Evolutionary conservation across 768 basidiomycete genomes (phyloP), one percentile per base, ranked within the genome.

Genomic region (Suillus alpinus): DNA sequence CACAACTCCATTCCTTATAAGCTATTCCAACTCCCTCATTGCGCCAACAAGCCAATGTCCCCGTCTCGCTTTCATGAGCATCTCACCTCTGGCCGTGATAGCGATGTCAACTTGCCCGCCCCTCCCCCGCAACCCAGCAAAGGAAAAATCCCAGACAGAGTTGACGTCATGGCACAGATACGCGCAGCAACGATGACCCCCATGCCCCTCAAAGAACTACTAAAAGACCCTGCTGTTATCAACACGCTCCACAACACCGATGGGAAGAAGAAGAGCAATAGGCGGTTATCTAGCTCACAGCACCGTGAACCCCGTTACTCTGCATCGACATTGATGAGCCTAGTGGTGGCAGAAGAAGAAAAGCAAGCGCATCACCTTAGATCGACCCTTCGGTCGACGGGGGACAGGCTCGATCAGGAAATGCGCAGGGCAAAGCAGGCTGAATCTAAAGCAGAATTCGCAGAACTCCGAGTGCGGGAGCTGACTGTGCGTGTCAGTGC

Each of bases 391-490:
- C 77, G 80, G 57, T 73, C 71, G 50, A 79, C 86, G 5, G 78
- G 79, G 20, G 83, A 85, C 57, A 78, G 80, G 52, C 75, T 89
- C 41, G 83, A 87, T 66, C 73, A 78, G 51, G 86, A 87, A 74
- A 81, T 78, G 57, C 78, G 79, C 31, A 75, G 83, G 51, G 83
- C 81, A n/a, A 81, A 82, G 49, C 77, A 81, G 40, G 81, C 82
- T 0, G 78, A 78, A 39, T 63, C 74, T 43, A 80, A 85, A 44
- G 85, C 83, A 47, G 80, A 81, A 52, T 76, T 73, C 49, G 80
- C 86, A 32, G 86, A 86, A 70, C 66, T 70, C n/a, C 73, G 75
- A 56, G 78, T 78, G 56, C 78, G 71, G 50, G 81, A 83, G 40
- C 66, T 78, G 18, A 61, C 72, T 14, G 66, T 70, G 8, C 76